Base-by-base conservation (phyloP, 1,284 basidiomycete genomes). In the Rhodotorula sp. region DNA sequence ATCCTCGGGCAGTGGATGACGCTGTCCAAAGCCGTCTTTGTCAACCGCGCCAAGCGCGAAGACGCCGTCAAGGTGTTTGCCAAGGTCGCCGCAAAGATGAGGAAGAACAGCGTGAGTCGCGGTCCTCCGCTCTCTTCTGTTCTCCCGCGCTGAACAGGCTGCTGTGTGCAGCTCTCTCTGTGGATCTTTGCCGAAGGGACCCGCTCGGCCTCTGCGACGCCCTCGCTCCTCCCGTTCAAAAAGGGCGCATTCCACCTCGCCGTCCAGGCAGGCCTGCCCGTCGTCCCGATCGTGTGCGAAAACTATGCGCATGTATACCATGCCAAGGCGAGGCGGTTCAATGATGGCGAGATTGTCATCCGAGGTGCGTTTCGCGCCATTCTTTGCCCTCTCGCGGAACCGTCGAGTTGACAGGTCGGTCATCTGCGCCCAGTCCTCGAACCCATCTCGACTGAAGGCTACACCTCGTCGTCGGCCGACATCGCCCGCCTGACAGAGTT, bases 221-320 rank as follows among this genome's bases (percentile, higher is more conserved):
- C 88, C 13, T 84, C 85, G 46, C 81, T 97, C 78, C 84, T 93
- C 4, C 90, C 92, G 0, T 90, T 99, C 83, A 99, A 99, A 84
- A 99, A 97, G 82, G 96, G 96, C 51, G 94, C 94, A 1, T 99
- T 99, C 85, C 93, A 99, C 79, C 85, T 98, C 48, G 95, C 96
- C 20, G 85, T 98, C 22, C 89, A 96, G 81, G 89, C 89, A 71
- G 82, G 79, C 59, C 85, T 95, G 55, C 93, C 94, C 10, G 89
- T 99, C 75, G 86, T 93, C 24, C 94, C 95, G 15, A 86, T 99
- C 63, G 89, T 99, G 0, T 89, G 89, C 74, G 94, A 99, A 82
- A 98, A 98, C 81, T 58, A 80, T 66, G 68, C 76, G 22, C 54
- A 60, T 24, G 52, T 76, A 10, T 79, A 79, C 65, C 58, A 67